phyloP scores from a whole-genome alignment of 2,329 filamentous ascomycete species.

The Aspergillus novofumigatus region DNA sequence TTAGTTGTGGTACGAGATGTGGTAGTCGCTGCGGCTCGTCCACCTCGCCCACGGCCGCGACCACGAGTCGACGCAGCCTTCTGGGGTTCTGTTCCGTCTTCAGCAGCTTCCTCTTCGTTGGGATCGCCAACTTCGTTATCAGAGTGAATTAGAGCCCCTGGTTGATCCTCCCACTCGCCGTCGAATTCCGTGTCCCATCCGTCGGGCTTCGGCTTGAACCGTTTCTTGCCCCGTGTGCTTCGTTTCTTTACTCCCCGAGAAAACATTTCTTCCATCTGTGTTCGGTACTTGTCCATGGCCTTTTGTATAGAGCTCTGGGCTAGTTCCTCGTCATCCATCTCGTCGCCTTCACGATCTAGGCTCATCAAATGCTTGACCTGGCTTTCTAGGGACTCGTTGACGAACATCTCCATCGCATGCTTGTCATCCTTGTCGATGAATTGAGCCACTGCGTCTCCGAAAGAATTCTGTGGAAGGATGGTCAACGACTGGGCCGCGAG shows the following conservation, averaged over 20 bases:
- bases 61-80: conserved; percentile 43
- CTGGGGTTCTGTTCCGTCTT: conserved; percentile 42
- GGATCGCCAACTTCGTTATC: conserved; percentile 48
- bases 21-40: conserved; percentile 40
- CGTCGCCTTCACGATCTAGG: conserved; percentile 63
- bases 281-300: conserved; percentile 69
- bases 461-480: conserved; percentile 86
- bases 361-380: conserved; percentile 68
- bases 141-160: conserved; percentile 58
- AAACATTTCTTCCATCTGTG: conserved; percentile 67
- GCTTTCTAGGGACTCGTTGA: conserved; percentile 64
- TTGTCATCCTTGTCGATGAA: conserved; percentile 96
- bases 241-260: conserved; percentile 59
- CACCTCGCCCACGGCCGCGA: conserved; percentile 44
- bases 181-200: conserved; percentile 88
- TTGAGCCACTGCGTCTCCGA: conserved; percentile 86
- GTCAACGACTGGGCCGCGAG: conserved; percentile 82
- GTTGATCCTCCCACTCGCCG: conserved; percentile 78
- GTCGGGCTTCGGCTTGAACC: conserved; percentile 70
- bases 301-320: conserved; percentile 67
- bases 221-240: conserved; percentile 45
- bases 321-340: conserved; percentile 62
- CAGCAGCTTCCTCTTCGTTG: conserved; percentile 43
- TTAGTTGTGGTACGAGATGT: conserved; percentile 31
- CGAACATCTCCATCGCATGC: conserved; percentile 79